Percentiles rank a stretch among this genome's conserved stretches.
phyloP scores from a whole-genome alignment of 1,284 basidiomycete species.

The Marasmius fiardii region DNA sequence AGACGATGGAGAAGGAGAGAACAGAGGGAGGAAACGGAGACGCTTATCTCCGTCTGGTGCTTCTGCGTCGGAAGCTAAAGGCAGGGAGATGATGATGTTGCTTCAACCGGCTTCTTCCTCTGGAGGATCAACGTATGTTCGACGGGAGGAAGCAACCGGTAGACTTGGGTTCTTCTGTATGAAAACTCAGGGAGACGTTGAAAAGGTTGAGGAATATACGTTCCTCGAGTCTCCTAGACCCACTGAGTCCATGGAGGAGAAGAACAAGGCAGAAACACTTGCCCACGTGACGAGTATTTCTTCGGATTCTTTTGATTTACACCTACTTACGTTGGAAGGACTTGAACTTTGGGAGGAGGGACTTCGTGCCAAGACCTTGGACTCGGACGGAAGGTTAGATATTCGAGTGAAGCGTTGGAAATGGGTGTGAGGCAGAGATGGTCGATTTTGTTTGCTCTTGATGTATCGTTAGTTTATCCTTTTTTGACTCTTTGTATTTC shows the following conservation, averaged over 20 bases:
- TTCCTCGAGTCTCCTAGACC: neutral
- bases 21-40: neutral
- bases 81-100: neutral
- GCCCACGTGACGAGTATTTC: neutral
- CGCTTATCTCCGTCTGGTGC: neutral
- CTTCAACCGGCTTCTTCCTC: neutral
- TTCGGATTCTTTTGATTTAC: neutral
- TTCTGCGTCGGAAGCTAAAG: neutral
- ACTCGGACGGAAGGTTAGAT: neutral
- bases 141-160: neutral
- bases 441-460: neutral
- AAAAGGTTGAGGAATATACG: neutral
- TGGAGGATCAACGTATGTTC: neutral
- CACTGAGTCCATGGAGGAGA: neutral
- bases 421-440: neutral
- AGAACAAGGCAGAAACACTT: neutral
- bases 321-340: neutral
- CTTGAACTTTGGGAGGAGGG: constrained; percentile 5
- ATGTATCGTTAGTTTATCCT: neutral
- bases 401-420: neutral
- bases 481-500: neutral
- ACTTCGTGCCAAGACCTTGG: neutral
- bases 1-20: neutral
- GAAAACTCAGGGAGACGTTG: neutral
- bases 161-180: neutral